Conservation (phyloP, 2,329 filamentous ascomycete species). For the Phoma sp. region DNA sequence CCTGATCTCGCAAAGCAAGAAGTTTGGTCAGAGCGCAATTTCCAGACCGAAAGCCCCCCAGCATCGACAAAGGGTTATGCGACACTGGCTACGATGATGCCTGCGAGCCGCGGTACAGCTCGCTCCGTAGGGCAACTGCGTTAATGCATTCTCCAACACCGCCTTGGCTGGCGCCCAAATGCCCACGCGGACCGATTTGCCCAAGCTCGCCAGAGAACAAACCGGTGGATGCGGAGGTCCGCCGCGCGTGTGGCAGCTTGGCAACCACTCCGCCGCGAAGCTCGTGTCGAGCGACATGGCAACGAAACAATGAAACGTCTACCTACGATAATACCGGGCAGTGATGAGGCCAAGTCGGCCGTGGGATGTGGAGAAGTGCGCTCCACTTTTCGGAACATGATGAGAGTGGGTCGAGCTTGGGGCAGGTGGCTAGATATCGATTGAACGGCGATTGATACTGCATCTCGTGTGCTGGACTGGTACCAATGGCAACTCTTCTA, state of each 20-base stretch:
- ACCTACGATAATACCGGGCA: neutral
- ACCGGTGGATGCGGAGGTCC: conserved; percentile 4
- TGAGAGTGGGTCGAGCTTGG: conserved; percentile 14
- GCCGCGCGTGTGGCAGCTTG: conserved; percentile 4
- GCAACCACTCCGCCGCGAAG: conserved; percentile 1
- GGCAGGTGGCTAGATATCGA: conserved; percentile 18
- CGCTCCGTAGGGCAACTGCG: conserved; percentile 20
- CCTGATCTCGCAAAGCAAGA: too few relatives aligned
- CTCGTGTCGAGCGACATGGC: conserved; percentile 5
- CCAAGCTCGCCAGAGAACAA: conserved; percentile 18
- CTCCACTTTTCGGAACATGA: neutral
- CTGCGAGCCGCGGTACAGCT: conserved; percentile 1
- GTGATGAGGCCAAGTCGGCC: conserved; percentile 1
- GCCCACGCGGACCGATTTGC: conserved; percentile 23
- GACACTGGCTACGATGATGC: neutral
- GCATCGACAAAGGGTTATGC: too few relatives aligned
- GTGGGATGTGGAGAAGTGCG: conserved; percentile 10
- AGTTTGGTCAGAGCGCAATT: too few relatives aligned
- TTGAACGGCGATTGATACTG: conserved; percentile 7
- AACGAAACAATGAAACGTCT: neutral
- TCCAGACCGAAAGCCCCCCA: too few relatives aligned
- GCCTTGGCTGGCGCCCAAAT: conserved; percentile 26
- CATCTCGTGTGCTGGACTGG: neutral
- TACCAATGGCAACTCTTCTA: too few relatives aligned
- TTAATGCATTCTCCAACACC: conserved; percentile 12